Conservation (phyloP, 2,329 filamentous ascomycete species). For the Ophiocordyceps camponoti-floridani region DNA sequence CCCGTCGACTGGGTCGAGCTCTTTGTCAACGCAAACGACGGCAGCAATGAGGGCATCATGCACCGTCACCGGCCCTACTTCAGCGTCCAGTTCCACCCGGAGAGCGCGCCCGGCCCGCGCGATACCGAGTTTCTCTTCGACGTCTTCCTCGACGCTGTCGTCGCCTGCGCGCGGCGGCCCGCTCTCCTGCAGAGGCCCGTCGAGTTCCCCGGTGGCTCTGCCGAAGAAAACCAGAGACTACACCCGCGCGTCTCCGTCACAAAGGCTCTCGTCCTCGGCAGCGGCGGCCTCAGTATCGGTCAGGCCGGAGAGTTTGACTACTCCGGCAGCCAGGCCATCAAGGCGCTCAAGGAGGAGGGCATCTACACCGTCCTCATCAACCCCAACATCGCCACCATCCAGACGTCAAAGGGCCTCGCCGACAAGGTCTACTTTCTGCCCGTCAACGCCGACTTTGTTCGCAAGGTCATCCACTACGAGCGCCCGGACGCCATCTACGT, state of each 20-base stretch:
- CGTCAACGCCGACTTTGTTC: conserved; percentile 90
- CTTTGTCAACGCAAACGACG: conserved; percentile 96
- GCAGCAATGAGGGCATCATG: conserved; percentile 94
- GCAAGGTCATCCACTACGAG: conserved; percentile 92
- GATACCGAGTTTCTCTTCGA: conserved; percentile 97
- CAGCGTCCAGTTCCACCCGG: conserved; percentile 98
- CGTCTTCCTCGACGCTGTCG: conserved; percentile 80
- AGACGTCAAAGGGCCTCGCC: conserved; percentile 91
- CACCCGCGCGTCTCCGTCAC: conserved; percentile 72
- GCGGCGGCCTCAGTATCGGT: conserved; percentile 87
- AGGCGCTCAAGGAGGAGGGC: conserved; percentile 91
- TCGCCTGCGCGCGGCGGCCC: conserved; percentile 48
- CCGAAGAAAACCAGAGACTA: conserved; percentile 57
- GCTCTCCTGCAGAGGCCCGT: conserved; percentile 56
- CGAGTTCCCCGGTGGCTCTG: conserved; percentile 69
- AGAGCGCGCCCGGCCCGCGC: conserved; percentile 85
- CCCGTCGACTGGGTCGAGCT: conserved; percentile 75
- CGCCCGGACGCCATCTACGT: conserved; percentile 92
- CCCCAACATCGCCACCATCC: conserved; percentile 96
- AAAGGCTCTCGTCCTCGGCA: conserved; percentile 92
- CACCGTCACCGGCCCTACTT: conserved; percentile 78
- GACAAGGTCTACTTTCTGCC: conserved; percentile 99
- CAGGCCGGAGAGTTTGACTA: conserved; percentile 98
- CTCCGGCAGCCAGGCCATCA: conserved; percentile 95
- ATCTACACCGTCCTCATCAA: conserved; percentile 98